Evolutionary conservation across 1,139 yeast genomes (phyloP).

Genomic region (Candida glucosophila): DNA sequence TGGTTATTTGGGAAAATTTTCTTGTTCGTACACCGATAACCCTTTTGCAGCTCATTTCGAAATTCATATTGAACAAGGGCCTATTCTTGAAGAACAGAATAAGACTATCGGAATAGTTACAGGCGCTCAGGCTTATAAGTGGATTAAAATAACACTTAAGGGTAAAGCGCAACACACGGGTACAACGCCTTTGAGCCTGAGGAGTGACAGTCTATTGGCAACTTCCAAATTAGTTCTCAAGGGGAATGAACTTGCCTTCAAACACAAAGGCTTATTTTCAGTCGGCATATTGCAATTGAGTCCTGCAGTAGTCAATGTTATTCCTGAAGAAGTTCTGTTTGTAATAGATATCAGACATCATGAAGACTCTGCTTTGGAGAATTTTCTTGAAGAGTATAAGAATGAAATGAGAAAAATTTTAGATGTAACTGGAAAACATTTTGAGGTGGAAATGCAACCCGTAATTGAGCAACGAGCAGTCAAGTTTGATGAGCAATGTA

Average conservation of each 20-base stretch:
- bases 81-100: slow-evolving; percentile 47
- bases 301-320: slow-evolving; percentile 60
- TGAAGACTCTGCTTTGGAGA: slow-evolving; percentile 32
- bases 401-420: slow-evolving; percentile 17
- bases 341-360: slow-evolving; percentile 52
- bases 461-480: slow-evolving; percentile 47
- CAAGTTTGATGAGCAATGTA: slow-evolving; percentile 42
- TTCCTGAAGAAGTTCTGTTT: slow-evolving; percentile 53
- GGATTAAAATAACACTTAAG: slow-evolving; percentile 46
- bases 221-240: slow-evolving; percentile 48
- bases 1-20: slow-evolving; percentile 48
- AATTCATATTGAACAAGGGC: slow-evolving; percentile 72
- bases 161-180: slow-evolving; percentile 71
- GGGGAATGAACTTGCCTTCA: slow-evolving; percentile 48
- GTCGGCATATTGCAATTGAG: slow-evolving; percentile 49
- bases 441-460: slow-evolving; percentile 26
- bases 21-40: slow-evolving; percentile 39
- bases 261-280: slow-evolving; percentile 45
- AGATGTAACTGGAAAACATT: slow-evolving; percentile 8
- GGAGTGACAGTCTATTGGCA: slow-evolving; percentile 56
- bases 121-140: slow-evolving; percentile 60
- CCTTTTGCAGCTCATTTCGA: slow-evolving; percentile 67
- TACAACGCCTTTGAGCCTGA: slow-evolving; percentile 57
- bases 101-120: slow-evolving; percentile 56
- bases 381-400: slow-evolving; percentile 31